phyloP scores from a whole-genome alignment of 2,329 filamentous ascomycete genomes.

The Akanthomyces uredinophilus region DNA sequence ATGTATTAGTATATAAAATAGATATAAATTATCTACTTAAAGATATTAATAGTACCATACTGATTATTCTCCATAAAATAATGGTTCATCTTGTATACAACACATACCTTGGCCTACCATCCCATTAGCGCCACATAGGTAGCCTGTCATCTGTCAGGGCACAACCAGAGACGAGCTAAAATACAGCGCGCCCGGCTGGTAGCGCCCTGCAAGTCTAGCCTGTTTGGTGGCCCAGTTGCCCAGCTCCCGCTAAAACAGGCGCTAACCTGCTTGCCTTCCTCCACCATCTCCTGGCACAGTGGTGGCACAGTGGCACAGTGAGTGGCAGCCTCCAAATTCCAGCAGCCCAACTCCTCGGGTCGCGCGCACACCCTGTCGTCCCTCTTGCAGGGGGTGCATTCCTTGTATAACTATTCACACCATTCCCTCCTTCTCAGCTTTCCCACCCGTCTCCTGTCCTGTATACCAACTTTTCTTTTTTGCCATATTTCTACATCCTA shows the following conservation, averaged over 20 bases:
- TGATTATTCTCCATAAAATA: too few relatives aligned
- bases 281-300: not conserved
- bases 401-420: slow-evolving; percentile 10
- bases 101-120: too few relatives aligned
- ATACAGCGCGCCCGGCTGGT: not conserved
- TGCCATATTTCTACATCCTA: not conserved
- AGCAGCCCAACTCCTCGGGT: slow-evolving; percentile 5
- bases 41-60: too few relatives aligned
- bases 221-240: slow-evolving; percentile 4
- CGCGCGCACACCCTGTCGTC: not conserved
- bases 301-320: not conserved
- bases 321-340: not conserved
- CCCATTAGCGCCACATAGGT: too few relatives aligned
- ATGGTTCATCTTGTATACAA: too few relatives aligned
- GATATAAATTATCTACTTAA: too few relatives aligned
- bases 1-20: too few relatives aligned
- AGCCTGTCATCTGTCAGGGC: too few relatives aligned
- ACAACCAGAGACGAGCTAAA: not conserved
- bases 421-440: slow-evolving; percentile 2
- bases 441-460: not conserved
- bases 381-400: not conserved
- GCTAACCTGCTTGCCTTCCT: not conserved
- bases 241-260: not conserved
- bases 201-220: slow-evolving; percentile 10
- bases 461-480: not conserved